Conservation (phyloP, 2,329 filamentous ascomycete species). For the Fusarium coffeatum region DNA sequence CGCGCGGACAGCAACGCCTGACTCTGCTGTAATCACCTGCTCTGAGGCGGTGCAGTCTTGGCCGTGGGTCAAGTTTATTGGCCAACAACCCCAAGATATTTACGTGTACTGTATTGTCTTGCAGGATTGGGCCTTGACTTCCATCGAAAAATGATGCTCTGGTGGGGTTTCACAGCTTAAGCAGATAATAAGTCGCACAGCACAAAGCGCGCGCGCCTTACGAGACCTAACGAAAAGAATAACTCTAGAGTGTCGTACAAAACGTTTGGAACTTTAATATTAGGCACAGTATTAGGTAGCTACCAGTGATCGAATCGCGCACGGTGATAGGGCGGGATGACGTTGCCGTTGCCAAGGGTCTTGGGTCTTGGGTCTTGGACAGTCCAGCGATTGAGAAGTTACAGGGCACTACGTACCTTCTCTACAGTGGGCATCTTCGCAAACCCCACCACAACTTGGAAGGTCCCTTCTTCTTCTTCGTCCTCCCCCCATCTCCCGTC, state of each 20-base stretch:
- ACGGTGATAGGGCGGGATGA: slow-evolving; percentile 27
- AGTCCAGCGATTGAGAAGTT: slow-evolving; percentile 15
- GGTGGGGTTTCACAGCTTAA: background rate
- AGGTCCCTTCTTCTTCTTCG: slow-evolving; percentile 25
- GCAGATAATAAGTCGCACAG: background rate
- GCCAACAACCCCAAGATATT: background rate
- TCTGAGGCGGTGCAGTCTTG: slow-evolving; percentile 33
- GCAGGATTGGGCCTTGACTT: background rate
- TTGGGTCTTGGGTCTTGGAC: slow-evolving; percentile 23
- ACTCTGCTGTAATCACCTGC: slow-evolving; percentile 12
- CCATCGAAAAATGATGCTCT: background rate
- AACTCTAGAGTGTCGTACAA: slow-evolving; percentile 8
- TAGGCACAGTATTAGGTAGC: background rate
- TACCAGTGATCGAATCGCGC: background rate
- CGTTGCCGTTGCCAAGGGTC: slow-evolving; percentile 35
- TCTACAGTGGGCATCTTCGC: slow-evolving; percentile 8
- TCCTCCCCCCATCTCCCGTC: slow-evolving; percentile 1
- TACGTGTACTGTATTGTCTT: slow-evolving; percentile 1
- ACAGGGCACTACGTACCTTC: slow-evolving; percentile 9
- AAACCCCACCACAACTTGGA: slow-evolving; percentile 35
- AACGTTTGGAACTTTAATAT: too few species aligned
- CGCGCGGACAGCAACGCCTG: slow-evolving; percentile 13
- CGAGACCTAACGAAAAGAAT: background rate
- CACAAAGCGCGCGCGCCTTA: background rate
- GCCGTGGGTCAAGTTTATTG: slow-evolving; percentile 19